Base-by-base conservation (phyloP, 495 filamentous ascomycete genomes). In the Eremomyces bilateralis region DNA sequence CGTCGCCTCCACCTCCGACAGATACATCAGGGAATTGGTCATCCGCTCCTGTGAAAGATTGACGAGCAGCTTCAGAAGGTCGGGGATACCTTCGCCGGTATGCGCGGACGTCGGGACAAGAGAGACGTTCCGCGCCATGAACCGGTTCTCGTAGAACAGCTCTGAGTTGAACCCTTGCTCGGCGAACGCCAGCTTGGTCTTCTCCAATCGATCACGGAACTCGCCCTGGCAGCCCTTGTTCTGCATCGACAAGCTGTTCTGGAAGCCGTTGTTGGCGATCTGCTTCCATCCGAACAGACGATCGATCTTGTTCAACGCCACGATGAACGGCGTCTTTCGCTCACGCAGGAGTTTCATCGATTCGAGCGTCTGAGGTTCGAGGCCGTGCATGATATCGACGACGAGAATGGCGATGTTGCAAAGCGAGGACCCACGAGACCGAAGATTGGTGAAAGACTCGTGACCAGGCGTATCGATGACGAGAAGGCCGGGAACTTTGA, bases 371-470 rank as follows among this genome's bases (percentile, higher is more conserved):
- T 99, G 90, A 12, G 82, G 90, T 54, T 99, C 90, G 31, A 99
- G 70, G 49, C 90, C 90, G 64, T 99, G 90, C 90, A 99, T 99
- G 50, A 99, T 99, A 65, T 99, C 90, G 43, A 99, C 84, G 16
- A 99, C 90, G 39, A 99, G 62, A 52, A 99, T 99, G 48, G 90
- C 90, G 58, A 99, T 95, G 61, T 99, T 99, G 56, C 90, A 99
- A 33, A 99, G 73, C 31, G 83, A 93, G 25, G 84, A 93, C 54
- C 90, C 90, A 58, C 90, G 68, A 37, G 83, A 93, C 38, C 90
- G 78, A 39, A 99, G 54, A 59, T 99, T 99, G 36, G 85, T 90
- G 70, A 99, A 99, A 44, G 88, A 95, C 65, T 99, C 90, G 80
- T 99, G 90, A 61, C 90, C 90, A 46, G 90, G 90, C 4, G 90